Conservation (phyloP, 306 rosid species). For the Erythrophleum fordii region DNA sequence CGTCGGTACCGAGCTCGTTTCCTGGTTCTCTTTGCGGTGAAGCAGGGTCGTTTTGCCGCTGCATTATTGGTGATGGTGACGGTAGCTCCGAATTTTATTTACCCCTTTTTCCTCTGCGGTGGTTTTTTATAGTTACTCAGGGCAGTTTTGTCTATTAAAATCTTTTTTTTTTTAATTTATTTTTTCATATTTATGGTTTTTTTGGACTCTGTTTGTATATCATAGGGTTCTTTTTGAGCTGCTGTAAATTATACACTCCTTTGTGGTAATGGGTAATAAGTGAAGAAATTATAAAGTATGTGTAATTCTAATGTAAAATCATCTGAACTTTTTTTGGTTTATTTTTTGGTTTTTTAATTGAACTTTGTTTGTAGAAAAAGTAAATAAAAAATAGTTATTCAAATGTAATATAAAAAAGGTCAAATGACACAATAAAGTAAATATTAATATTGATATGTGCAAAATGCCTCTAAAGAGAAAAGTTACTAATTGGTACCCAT, state of each 20-base stretch:
- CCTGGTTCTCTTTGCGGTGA: constrained; percentile 69
- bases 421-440: neutral
- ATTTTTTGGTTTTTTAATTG: neutral
- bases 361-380: neutral
- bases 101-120: constrained; percentile 15
- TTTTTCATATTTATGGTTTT: constrained; percentile 8
- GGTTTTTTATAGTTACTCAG: constrained; percentile 38
- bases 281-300: constrained; percentile 4
- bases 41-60: constrained; percentile 19
- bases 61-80: neutral
- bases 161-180: neutral
- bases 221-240: constrained; percentile 37
- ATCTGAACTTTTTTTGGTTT: neutral
- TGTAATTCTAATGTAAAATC: constrained; percentile 8
- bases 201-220: constrained; percentile 10
- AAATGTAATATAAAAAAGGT: neutral
- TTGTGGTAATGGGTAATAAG: constrained; percentile 39
- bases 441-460: neutral
- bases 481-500: neutral
- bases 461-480: neutral
- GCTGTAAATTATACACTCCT: constrained; percentile 50
- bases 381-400: neutral
- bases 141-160: constrained; percentile 36
- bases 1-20: constrained; percentile 56
- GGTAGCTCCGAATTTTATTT: constrained; percentile 12